phyloP scores from a whole-genome alignment of 441 rosid species.

The Kokia cookei region DNA sequence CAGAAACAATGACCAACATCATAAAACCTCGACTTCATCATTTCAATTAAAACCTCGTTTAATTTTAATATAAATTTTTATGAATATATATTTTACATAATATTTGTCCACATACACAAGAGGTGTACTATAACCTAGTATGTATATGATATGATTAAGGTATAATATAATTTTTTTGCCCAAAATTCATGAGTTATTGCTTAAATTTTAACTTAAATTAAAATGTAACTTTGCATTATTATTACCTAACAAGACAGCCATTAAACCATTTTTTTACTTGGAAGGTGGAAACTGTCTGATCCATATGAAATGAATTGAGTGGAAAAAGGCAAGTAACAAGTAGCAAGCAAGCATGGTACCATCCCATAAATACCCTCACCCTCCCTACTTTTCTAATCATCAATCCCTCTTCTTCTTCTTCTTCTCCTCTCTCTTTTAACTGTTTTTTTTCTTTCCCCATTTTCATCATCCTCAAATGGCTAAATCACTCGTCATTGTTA shows the following conservation, averaged over 20 bases:
- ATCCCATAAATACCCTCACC: slow-evolving; percentile 3
- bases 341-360: not conserved
- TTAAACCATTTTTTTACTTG: not conserved
- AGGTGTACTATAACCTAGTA: too few relatives aligned
- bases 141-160: too few relatives aligned
- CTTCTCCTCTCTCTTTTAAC: too few relatives aligned
- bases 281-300: not conserved
- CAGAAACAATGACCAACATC: too few relatives aligned
- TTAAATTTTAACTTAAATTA: too few relatives aligned
- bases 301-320: not conserved
- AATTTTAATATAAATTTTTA: too few relatives aligned
- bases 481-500: not conserved
- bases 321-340: not conserved
- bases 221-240: not conserved
- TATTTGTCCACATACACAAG: too few relatives aligned
- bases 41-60: too few relatives aligned
- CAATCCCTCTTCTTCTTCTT: not conserved
- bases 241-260: not conserved
- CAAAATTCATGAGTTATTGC: too few relatives aligned
- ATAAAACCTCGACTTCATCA: too few relatives aligned
- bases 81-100: too few relatives aligned
- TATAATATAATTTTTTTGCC: too few relatives aligned
- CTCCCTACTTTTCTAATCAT: not conserved
- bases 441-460: not conserved
- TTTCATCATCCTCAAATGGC: slow-evolving; percentile 4